Conservation (phyloP, 2,329 filamentous ascomycete genomes). For the Ceratocystis lukuohia region DNA sequence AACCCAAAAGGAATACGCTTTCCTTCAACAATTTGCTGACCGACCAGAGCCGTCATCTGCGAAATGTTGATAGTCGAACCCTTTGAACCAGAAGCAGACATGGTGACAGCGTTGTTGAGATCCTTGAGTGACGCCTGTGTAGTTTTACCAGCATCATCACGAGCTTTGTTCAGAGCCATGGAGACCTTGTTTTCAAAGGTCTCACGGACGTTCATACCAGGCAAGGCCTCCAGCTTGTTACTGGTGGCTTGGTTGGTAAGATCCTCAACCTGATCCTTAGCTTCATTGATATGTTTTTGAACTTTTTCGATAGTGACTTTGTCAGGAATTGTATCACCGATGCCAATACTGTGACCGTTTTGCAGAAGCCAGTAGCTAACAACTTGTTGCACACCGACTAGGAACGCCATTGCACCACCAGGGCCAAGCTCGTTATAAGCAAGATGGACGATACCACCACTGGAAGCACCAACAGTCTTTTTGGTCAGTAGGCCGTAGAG, state of each 20-base stretch:
- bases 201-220: conserved; percentile 96
- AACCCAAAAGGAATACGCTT: conserved; percentile 99
- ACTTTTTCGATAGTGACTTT: conserved; percentile 71
- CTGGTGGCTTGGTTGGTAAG: conserved; percentile 68
- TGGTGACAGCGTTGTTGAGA: conserved; percentile 89
- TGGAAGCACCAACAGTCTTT: conserved; percentile 82
- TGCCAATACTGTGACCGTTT: conserved; percentile 93
- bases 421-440: conserved; percentile 91
- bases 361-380: conserved; percentile 97
- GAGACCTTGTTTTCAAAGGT: conserved; percentile 97
- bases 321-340: conserved; percentile 95
- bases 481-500: conserved; percentile 86
- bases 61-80: conserved; percentile 99
- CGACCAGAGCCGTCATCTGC: conserved; percentile 96
- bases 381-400: conserved; percentile 88
- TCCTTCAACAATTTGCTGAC: conserved; percentile 95
- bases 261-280: conserved; percentile 67
- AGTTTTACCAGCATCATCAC: conserved; percentile 88
- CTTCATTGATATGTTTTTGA: conserved; percentile 62
- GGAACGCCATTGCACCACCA: conserved; percentile 78
- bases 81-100: conserved; percentile 94
- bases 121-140: conserved; percentile 90
- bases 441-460: conserved; percentile 85
- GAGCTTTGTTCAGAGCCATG: conserved; percentile 82
- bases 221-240: conserved; percentile 79